Evolutionary conservation across 75 land plant genomes (phyloP).

Genomic region (Ceratopteris richardii): DNA sequence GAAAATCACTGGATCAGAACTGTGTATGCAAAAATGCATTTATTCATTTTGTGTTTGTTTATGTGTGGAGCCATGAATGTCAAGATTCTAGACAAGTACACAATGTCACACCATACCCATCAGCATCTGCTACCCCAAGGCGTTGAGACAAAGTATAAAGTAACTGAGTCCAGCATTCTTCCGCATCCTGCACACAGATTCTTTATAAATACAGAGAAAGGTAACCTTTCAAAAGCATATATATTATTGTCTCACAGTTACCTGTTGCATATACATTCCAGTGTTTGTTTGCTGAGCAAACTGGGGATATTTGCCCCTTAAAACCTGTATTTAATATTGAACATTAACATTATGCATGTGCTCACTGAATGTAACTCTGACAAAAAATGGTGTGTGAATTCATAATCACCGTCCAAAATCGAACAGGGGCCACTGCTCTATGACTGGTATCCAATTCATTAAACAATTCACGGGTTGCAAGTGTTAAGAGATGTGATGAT

Average conservation of each 20-base stretch:
- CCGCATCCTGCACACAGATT: slow-evolving; percentile 65
- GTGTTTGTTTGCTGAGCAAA: slow-evolving; percentile 84
- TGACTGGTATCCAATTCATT: slow-evolving; percentile 68
- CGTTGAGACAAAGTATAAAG: slow-evolving; percentile 81
- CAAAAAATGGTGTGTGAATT: too few species aligned
- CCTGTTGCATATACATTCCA: slow-evolving; percentile 89
- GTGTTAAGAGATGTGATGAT: slow-evolving; percentile 70
- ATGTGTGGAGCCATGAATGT: too few species aligned
- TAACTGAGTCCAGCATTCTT: slow-evolving; percentile 97
- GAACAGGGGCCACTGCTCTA: slow-evolving; percentile 80
- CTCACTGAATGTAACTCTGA: too few species aligned
- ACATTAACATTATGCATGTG: neutral
- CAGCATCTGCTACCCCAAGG: slow-evolving; percentile 45
- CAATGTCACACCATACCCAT: slow-evolving; percentile 33
- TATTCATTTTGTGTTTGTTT: too few species aligned
- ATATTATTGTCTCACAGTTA: slow-evolving; percentile 2
- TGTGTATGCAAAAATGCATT: too few species aligned
- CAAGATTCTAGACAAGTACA: too few species aligned
- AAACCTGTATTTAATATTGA: slow-evolving; percentile 29
- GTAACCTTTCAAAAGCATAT: neutral
- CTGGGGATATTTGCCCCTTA: slow-evolving; percentile 81
- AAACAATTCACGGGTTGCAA: slow-evolving; percentile 81
- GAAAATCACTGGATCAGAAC: too few species aligned
- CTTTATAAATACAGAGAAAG: too few species aligned
- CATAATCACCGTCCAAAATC: slow-evolving; percentile 69